A percentile compares a stretch with the other conserved stretches of the same genome.
Evolutionary conservation across 2,329 filamentous ascomycete species (phyloP).

Genomic region (Fusarium ramigenum): DNA sequence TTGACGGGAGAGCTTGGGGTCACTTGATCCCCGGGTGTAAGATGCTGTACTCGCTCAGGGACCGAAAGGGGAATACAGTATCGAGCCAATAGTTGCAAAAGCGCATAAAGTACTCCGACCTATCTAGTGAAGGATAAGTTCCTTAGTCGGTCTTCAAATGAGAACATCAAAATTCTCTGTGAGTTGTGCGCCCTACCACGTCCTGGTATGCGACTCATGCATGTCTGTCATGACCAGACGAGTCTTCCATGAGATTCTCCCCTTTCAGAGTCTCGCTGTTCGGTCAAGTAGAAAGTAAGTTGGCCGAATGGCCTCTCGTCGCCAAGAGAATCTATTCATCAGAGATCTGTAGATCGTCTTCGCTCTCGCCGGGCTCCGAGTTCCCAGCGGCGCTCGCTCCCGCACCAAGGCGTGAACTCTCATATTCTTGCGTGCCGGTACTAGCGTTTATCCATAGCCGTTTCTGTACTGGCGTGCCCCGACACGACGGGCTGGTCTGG

Average conservation of each 20-base stretch:
- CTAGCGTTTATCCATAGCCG: slow-evolving; percentile 6
- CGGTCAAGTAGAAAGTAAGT: slow-evolving; percentile 4
- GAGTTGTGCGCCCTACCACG: background rate
- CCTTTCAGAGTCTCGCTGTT: background rate
- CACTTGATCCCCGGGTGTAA: background rate
- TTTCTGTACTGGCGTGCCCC: slow-evolving; percentile 25
- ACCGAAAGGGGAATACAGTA: background rate
- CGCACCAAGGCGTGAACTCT: background rate
- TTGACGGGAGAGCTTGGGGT: background rate
- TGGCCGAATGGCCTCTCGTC: background rate
- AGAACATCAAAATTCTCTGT: background rate
- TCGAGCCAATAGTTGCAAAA: slow-evolving; percentile 1
- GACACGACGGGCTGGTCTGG: slow-evolving; percentile 4
- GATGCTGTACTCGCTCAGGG: background rate
- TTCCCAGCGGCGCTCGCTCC: slow-evolving; percentile 17
- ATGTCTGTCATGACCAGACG: background rate
- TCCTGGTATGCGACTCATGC: background rate
- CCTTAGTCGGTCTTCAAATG: background rate
- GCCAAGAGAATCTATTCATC: slow-evolving; percentile 17
- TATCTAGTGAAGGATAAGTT: background rate
- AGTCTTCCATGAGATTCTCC: background rate
- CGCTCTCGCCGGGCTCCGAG: slow-evolving; percentile 30
- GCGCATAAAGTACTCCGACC: background rate
- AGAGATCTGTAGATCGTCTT: background rate
- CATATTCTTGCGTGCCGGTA: background rate